phyloP scores from a whole-genome alignment of 805 yeast genomes.

The Kazachstania bromeliacearum region DNA sequence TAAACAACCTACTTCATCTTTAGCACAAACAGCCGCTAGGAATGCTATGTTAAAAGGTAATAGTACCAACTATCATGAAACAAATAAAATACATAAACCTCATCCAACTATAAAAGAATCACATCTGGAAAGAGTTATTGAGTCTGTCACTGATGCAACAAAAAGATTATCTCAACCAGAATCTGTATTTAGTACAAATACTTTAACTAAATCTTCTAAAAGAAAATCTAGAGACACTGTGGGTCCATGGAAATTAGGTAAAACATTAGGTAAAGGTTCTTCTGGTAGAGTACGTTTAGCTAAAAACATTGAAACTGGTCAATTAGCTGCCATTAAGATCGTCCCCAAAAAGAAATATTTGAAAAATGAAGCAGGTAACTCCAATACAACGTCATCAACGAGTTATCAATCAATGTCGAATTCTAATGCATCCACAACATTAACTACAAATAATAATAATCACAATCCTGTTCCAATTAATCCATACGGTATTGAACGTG shows the following conservation, averaged over 20 bases:
- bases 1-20: conserved; percentile 9
- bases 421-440: conserved; percentile 12
- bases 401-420: conserved; percentile 10
- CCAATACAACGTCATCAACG: conserved; percentile 5
- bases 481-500: conserved; percentile 95
- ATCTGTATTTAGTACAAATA: conserved; percentile 15
- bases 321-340: conserved; percentile 74
- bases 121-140: conserved; percentile 26
- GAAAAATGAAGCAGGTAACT: conserved; percentile 25
- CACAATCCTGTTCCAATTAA: conserved; percentile 13
- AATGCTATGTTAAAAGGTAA: conserved; percentile 16
- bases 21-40: conserved; percentile 24
- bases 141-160: conserved; percentile 29
- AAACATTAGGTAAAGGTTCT: conserved; percentile 73
- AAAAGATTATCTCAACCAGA: conserved; percentile 28
- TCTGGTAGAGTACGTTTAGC: conserved; percentile 74
- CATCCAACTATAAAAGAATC: background rate
- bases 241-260: conserved; percentile 79
- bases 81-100: background rate
- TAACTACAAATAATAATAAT: conserved; percentile 7
- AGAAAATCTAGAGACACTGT: conserved; percentile 36
- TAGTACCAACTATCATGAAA: conserved; percentile 2
- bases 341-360: conserved; percentile 48
- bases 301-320: conserved; percentile 58
- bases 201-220: conserved; percentile 23